phyloP scores from a whole-genome alignment of 495 filamentous ascomycete species.

The Pseudotulostoma volvatum region DNA sequence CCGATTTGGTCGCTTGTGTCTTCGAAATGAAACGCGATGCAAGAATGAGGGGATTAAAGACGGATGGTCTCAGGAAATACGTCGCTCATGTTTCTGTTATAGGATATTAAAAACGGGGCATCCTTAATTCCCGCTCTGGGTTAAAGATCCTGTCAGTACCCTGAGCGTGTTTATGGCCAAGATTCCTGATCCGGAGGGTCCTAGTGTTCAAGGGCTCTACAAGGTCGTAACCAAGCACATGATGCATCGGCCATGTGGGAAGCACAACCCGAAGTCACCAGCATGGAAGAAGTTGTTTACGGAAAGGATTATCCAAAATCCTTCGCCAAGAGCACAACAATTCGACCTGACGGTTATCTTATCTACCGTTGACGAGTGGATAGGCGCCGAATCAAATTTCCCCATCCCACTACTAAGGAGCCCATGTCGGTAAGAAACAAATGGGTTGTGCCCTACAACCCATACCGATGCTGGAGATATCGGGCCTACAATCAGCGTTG shows the following conservation, averaged over 20 bases:
- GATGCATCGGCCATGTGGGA: not conserved
- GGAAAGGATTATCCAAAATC: not conserved
- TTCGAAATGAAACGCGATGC: not conserved
- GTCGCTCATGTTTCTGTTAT: no score
- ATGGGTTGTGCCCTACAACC: not conserved
- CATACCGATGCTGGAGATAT: not conserved
- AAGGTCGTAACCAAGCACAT: not conserved
- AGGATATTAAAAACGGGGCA: not conserved
- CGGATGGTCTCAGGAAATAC: no score
- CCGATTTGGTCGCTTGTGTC: no score
- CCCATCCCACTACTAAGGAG: not conserved
- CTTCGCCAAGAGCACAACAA: not conserved
- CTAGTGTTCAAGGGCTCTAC: not conserved
- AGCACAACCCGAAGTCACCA: not conserved
- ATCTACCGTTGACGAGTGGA: not conserved
- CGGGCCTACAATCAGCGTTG: not conserved
- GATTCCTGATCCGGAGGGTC: not conserved
- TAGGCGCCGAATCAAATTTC: not conserved
- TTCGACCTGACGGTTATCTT: not conserved
- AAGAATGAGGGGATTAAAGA: no score
- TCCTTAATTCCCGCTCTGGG: not conserved
- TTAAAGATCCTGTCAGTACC: not conserved
- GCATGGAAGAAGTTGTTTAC: not conserved
- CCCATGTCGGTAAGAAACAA: not conserved
- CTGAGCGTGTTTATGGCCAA: not conserved